Evolutionary conservation across 495 filamentous ascomycete species (phyloP), one percentile per base, ranked within the genome.

Genomic region (Neurospora sp.): DNA sequence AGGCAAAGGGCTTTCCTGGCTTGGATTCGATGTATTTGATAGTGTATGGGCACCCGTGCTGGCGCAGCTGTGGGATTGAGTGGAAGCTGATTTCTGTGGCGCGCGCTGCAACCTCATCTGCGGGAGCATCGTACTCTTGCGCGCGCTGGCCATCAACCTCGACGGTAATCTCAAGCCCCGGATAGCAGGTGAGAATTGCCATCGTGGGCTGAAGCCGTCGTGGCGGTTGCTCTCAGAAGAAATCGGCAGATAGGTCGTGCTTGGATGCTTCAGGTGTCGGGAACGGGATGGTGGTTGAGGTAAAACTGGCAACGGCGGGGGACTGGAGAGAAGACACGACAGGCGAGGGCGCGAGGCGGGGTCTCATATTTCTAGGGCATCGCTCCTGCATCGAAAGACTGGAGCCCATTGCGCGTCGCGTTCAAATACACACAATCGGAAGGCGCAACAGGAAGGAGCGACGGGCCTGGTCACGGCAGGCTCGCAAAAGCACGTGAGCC

Each of bases 121-220:
- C 53, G 17, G 75, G 74, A 31, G 82, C 73, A 2, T 79, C 73
- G 65, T 82, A 84, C 10, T 84, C 83, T 3, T 61, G 27, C 4
- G 77, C 72, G 3, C 74, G 71, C 41, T 41, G n/a, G 0, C 74
- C 79, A 14, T 76, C 72, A 7, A 81, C 75, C 4, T 71, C 31
- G 9, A 85, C 71, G 12, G 61, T 75, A 35, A 79, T 74, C 70
- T 77, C 69, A 4, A 84, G 31, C 59, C 80, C 80, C 0, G 78
- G 76, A n/a, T 81, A 31, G 9, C 45, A 38, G 14, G 75, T 31
- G n/a, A 81, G 59, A 53, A 83, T 73, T 0, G 82, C 82, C 81
- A 84, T 84, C 6, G 27, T 16, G 42, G 42, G 17, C 3, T 68
- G 17, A 35, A 65, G 53, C 14, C 27, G 27, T 35, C 5, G 3